Percentiles rank a stretch among this genome's conserved stretches.
Evolutionary conservation across 345 rosid species (phyloP).

Genomic region (Ceriops tagal): DNA sequence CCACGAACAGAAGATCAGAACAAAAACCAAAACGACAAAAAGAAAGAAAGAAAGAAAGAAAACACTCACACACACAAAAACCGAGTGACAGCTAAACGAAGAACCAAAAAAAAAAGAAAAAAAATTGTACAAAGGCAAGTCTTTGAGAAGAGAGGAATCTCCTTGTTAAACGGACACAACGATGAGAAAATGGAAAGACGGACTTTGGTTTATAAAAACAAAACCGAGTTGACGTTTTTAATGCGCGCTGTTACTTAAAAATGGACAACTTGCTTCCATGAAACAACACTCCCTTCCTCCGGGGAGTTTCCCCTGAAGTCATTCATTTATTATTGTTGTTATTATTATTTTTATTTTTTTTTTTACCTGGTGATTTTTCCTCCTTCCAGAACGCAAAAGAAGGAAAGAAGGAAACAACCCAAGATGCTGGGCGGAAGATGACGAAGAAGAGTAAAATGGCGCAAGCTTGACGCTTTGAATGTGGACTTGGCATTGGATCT

Average conservation of each 20-base stretch:
- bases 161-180: not conserved
- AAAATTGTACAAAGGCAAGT: too few relatives aligned
- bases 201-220: too few relatives aligned
- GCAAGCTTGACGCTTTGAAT: not conserved
- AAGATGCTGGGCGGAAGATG: not conserved
- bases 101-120: too few relatives aligned
- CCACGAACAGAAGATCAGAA: slow-evolving; percentile 3
- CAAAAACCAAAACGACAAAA: not conserved
- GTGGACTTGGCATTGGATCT: not conserved
- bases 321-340: too few relatives aligned
- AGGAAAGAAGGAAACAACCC: not conserved
- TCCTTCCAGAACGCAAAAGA: not conserved
- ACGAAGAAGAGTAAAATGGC: not conserved
- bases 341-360: too few relatives aligned
- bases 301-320: too few relatives aligned
- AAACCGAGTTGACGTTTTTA: too few relatives aligned
- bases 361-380: not conserved
- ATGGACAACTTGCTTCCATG: not conserved
- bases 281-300: not conserved
- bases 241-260: not conserved
- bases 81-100: not conserved
- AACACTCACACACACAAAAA: not conserved
- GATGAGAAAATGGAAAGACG: not conserved
- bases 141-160: not conserved
- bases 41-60: not conserved